Evolutionary conservation across 2,329 filamentous ascomycete species (phyloP).

Genomic region (Thielaviopsis euricoi): DNA sequence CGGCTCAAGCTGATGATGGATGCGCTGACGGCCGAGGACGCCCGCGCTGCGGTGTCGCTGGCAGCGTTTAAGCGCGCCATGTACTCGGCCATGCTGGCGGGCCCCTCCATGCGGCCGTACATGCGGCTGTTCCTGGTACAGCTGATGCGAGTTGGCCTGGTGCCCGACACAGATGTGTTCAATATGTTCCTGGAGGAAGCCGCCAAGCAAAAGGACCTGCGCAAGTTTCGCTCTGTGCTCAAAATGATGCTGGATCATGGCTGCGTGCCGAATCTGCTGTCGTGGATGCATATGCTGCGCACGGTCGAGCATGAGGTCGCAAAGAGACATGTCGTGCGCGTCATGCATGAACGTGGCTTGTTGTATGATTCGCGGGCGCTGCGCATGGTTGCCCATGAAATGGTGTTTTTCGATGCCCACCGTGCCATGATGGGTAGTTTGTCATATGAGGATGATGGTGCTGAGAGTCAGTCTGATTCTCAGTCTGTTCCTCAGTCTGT

Average conservation of each 20-base stretch:
- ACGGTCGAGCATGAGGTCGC: constrained; percentile 43
- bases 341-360: constrained; percentile 29
- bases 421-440: constrained; percentile 21
- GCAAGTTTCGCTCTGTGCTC: constrained; percentile 25
- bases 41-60: constrained; percentile 21
- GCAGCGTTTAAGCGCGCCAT: constrained; percentile 28
- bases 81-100: constrained; percentile 21
- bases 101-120: constrained; percentile 16
- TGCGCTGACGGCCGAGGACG: constrained; percentile 23
- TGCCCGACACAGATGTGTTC: constrained; percentile 29
- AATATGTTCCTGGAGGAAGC: constrained; percentile 30
- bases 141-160: constrained; percentile 23
- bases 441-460: background rate
- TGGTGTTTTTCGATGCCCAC: constrained; percentile 28
- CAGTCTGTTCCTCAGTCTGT: no score
- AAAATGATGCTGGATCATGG: constrained; percentile 24
- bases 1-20: constrained; percentile 23
- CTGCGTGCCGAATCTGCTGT: constrained; percentile 25
- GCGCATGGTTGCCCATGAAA: constrained; percentile 23
- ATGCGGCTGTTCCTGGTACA: constrained; percentile 21
- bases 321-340: constrained; percentile 27
- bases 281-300: constrained; percentile 33
- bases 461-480: no score
- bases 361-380: constrained; percentile 22
- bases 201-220: constrained; percentile 24